Percentiles rank a stretch among this genome's conserved stretches.
phyloP scores from a whole-genome alignment of 495 filamentous ascomycete species.

The Aspergillus panamensis region DNA sequence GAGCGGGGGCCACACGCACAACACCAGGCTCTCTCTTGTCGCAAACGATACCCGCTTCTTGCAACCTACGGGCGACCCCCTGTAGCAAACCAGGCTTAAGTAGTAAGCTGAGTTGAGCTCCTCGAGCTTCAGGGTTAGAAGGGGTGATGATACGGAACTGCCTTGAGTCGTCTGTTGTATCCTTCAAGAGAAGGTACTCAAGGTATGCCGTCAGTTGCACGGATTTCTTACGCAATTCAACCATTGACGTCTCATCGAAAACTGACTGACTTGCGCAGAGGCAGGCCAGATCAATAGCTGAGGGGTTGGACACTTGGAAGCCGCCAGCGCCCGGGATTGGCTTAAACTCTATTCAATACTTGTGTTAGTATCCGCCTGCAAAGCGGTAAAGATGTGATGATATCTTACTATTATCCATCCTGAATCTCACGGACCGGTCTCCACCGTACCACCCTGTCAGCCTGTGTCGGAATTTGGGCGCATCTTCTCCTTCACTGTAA shows the following conservation, averaged over 20 bases:
- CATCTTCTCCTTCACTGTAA: conserved; percentile 42
- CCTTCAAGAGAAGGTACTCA: conserved; percentile 60
- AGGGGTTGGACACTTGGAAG: conserved; percentile 60
- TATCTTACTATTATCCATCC: conserved; percentile 63
- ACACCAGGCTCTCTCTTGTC: conserved; percentile 93
- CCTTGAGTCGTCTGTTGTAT: conserved; percentile 37
- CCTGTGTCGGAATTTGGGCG: conserved; percentile 51
- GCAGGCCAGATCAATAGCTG: conserved; percentile 56
- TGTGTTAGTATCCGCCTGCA: conserved; percentile 13
- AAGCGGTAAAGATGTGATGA: neutral
- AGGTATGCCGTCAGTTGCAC: conserved; percentile 74
- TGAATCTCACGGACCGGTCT: conserved; percentile 70
- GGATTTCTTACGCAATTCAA: conserved; percentile 68
- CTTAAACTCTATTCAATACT: conserved; percentile 54
- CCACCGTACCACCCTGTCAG: conserved; percentile 90
- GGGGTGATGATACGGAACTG: conserved; percentile 73
- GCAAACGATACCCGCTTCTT: conserved; percentile 69
- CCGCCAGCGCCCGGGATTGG: conserved; percentile 64
- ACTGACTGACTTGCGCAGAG: conserved; percentile 73
- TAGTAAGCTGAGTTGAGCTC: conserved; percentile 82
- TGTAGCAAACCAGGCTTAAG: conserved; percentile 68
- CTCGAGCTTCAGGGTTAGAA: conserved; percentile 60
- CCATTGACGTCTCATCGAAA: conserved; percentile 71
- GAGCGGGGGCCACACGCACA: conserved; percentile 86
- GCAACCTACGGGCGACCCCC: conserved; percentile 61